Evolutionary conservation across 176 grass and related monocot genomes (phyloP).

Genomic region (Oryza australiensis): DNA sequence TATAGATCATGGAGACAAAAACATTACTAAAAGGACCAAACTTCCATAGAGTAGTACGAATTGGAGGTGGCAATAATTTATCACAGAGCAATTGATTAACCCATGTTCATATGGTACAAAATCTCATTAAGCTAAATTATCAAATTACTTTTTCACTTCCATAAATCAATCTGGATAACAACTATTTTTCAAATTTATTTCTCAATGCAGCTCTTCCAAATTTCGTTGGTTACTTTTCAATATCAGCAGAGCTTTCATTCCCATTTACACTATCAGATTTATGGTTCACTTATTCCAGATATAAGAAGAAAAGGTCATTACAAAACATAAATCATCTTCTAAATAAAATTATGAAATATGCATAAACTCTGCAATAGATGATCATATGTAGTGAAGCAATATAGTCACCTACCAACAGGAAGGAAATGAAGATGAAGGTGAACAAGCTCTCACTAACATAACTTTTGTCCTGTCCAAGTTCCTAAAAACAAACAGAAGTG

Average conservation of each 20-base stretch:
- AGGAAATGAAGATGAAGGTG: slow-evolving; percentile 83
- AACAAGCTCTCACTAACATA: slow-evolving; percentile 93
- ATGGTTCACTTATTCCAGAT: slow-evolving; percentile 16
- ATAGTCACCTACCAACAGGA: slow-evolving; percentile 67
- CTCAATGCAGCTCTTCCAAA: background rate
- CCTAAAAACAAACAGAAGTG: slow-evolving; percentile 50
- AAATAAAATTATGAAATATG: background rate
- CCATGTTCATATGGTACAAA: background rate
- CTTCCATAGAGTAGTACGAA: background rate
- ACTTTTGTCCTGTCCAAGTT: slow-evolving; percentile 80
- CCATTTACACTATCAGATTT: slow-evolving; percentile 14
- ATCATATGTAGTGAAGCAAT: slow-evolving; percentile 25
- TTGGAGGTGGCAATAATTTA: slow-evolving; percentile 2
- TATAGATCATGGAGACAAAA: background rate
- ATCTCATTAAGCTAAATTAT: slow-evolving; percentile 3
- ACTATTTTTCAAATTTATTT: background rate
- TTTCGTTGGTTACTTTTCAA: background rate
- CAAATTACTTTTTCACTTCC: background rate
- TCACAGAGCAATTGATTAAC: background rate
- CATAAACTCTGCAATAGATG: background rate
- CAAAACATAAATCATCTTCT: no score
- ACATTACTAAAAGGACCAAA: background rate
- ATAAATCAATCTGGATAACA: slow-evolving; percentile 13
- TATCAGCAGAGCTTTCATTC: background rate
- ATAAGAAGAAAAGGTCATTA: slow-evolving; percentile 11